Base-by-base conservation (phyloP, 2,329 filamentous ascomycete genomes). In the Leptoxyphium fumago region DNA sequence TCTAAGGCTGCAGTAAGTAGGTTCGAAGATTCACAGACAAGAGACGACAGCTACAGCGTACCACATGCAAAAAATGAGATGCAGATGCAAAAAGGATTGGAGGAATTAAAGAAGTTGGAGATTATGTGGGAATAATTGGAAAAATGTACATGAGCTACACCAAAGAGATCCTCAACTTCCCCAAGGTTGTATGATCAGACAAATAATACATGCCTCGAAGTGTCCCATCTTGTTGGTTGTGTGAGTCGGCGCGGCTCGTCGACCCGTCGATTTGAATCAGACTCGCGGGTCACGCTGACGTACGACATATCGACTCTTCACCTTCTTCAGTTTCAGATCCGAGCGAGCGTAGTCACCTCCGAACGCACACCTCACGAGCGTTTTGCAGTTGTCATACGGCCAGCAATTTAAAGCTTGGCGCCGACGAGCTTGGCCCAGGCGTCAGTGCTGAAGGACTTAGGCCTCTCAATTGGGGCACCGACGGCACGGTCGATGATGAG, bases 401-500 rank as follows among this genome's bases (percentile, higher is more conserved):
- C 5, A 18, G 44, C 40, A 46, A 45, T 58, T 84, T 86, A 96
- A 70, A 94, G 75, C 74, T 87, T 87, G 63, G 88, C 87, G 66
- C 78, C 78, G 54, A 84, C 80, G 58, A 96, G 80, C 79, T 96
- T 89, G 68, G 85, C 80, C 77, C 87, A 96, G 66, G 89, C 89
- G 64, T 88, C 86, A 48, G 91, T 98, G 66, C 84, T 93, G 84
- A 95, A 98, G 51, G 82, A 89, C 84, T 98, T 98, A 70, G 91
- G 91, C 65, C 91, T 78, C 82, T 98, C 91, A 61, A 98, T 98
- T 57, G 91, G 91, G 57, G 87, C 84, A 65, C 91, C 91, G 55
- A 95, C 77, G 57, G 89, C 91, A 65, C 91, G 89, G 79, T 98
- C 91, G 63, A 98, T 95, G 77, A 98, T 98, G 66, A 98, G 79